Evolutionary conservation across 768 basidiomycete genomes (phyloP).

Genomic region (Termitomyces sp.): DNA sequence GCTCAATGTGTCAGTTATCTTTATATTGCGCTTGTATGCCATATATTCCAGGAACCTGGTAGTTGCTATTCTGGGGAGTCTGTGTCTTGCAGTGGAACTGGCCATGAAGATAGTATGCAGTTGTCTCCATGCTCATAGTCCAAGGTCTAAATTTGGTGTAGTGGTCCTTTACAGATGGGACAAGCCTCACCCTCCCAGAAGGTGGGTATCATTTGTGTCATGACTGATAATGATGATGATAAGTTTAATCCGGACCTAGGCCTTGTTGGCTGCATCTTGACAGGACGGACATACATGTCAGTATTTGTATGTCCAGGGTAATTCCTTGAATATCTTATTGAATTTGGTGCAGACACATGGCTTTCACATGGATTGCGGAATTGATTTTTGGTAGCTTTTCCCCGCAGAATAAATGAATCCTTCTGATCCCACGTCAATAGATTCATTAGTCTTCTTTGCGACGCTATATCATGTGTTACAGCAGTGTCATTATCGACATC

Average conservation of each 20-base stretch:
- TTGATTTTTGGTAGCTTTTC: constrained; percentile 22
- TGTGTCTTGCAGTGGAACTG: constrained; percentile 22
- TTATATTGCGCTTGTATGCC: constrained; percentile 16
- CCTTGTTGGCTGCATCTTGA: too few relatives aligned
- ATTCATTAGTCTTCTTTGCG: neutral
- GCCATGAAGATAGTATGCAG: constrained; percentile 30
- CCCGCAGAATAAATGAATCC: neutral
- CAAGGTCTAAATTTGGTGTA: constrained; percentile 4
- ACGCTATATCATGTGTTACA: neutral
- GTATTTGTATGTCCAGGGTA: too few relatives aligned
- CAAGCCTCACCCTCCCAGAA: constrained; percentile 24
- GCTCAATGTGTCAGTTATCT: neutral
- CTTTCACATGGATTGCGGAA: constrained; percentile 34
- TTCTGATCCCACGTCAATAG: neutral
- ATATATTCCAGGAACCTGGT: constrained; percentile 22
- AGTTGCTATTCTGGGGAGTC: constrained; percentile 16
- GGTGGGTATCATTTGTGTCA: constrained; percentile 15
- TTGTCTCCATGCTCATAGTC: neutral
- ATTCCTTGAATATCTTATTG: too few relatives aligned
- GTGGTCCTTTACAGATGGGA: constrained; percentile 35
- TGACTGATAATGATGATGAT: too few relatives aligned
- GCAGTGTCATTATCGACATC: neutral
- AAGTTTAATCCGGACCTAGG: too few relatives aligned
- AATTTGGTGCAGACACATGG: constrained; percentile 23
- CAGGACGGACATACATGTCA: too few relatives aligned